Percentiles rank a stretch among this genome's conserved stretches.
phyloP scores from a whole-genome alignment of 2,329 filamentous ascomycete genomes.

The Aaosphaeria pasadenensis region DNA sequence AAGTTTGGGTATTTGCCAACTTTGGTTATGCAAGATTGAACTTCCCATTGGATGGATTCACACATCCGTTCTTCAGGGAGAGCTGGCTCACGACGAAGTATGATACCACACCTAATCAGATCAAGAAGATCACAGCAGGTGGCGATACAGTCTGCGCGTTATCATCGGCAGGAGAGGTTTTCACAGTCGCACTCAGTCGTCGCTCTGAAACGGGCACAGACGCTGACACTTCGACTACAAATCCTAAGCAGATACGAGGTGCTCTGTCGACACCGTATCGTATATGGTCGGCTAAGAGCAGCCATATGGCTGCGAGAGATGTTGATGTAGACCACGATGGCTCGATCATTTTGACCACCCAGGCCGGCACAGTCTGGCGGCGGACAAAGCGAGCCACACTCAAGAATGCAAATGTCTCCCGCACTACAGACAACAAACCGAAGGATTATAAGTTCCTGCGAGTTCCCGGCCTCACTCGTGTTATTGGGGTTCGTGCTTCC shows the following conservation, averaged over 20 bases:
- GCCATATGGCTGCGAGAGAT: slow-evolving; percentile 78
- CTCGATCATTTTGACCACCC: slow-evolving; percentile 89
- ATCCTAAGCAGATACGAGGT: slow-evolving; percentile 83
- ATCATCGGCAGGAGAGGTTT: slow-evolving; percentile 81
- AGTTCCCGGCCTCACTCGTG: slow-evolving; percentile 81
- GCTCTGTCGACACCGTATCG: slow-evolving; percentile 75
- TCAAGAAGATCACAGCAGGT: slow-evolving; percentile 75
- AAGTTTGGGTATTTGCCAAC: slow-evolving; percentile 91
- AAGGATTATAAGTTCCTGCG: slow-evolving; percentile 97
- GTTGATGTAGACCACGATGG: slow-evolving; percentile 89
- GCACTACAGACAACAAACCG: slow-evolving; percentile 56
- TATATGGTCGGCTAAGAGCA: slow-evolving; percentile 86
- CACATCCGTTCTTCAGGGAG: slow-evolving; percentile 65
- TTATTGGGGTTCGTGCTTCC: slow-evolving; percentile 80
- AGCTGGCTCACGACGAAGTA: slow-evolving; percentile 65
- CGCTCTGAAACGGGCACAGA: slow-evolving; percentile 60
- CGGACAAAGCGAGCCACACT: slow-evolving; percentile 79
- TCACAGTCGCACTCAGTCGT: slow-evolving; percentile 74
- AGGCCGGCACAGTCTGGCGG: slow-evolving; percentile 90
- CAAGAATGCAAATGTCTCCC: slow-evolving; percentile 60
- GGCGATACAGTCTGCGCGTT: slow-evolving; percentile 91
- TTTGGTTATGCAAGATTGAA: slow-evolving; percentile 91
- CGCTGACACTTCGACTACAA: slow-evolving; percentile 74
- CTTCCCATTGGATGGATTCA: slow-evolving; percentile 74
- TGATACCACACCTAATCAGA: slow-evolving; percentile 63